Conservation (phyloP, 2,329 filamentous ascomycete species). For the Arthrinium phaeospermum region DNA sequence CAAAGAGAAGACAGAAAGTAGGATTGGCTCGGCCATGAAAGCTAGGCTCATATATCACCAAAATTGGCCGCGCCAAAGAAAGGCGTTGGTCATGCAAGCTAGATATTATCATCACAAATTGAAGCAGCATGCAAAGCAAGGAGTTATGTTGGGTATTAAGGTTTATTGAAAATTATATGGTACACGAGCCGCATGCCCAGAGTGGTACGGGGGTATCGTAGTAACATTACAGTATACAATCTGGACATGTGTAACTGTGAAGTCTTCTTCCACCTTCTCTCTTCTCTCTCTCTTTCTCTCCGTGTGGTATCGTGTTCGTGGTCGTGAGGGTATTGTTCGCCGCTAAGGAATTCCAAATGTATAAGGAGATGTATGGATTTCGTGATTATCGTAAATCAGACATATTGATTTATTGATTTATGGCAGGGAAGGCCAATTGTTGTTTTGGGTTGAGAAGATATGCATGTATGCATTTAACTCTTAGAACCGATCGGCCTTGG, state of each 20-base stretch:
- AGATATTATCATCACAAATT: not conserved
- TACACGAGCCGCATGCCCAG: conserved; percentile 7
- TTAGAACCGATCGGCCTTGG: conserved; percentile 19
- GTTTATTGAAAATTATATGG: conserved; percentile 1
- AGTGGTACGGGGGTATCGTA: not conserved
- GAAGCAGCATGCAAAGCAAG: not conserved
- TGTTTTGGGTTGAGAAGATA: not conserved
- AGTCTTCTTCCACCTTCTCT: not conserved
- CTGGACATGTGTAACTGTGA: not conserved
- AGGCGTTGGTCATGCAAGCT: too few relatives aligned
- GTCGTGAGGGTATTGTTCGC: conserved; percentile 12
- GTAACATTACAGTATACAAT: conserved; percentile 7
- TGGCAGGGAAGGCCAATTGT: too few relatives aligned
- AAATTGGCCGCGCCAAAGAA: too few relatives aligned
- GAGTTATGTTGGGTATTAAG: not conserved
- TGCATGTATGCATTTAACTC: not conserved
- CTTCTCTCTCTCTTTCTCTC: not conserved
- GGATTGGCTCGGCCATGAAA: not conserved
- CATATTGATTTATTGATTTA: not conserved
- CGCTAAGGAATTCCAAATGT: conserved; percentile 6
- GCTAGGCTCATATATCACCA: not conserved
- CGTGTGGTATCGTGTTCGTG: conserved; percentile 7
- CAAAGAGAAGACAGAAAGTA: too few relatives aligned
- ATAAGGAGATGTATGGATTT: not conserved
- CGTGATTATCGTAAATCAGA: conserved; percentile 2